Conservation (phyloP, 2,329 filamentous ascomycete genomes). For the Elsinoe australis region DNA sequence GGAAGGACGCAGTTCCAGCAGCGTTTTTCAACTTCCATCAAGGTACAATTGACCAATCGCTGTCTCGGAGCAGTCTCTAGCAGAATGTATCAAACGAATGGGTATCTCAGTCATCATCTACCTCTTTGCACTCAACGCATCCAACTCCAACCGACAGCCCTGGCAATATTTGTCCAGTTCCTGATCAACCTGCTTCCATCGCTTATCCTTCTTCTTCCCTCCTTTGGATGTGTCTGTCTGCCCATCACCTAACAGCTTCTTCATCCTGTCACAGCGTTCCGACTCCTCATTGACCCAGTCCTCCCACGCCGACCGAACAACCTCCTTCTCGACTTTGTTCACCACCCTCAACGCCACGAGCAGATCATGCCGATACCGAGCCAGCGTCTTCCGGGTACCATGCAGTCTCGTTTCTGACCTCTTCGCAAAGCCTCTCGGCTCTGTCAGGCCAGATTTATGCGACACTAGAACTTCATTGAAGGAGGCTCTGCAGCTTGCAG, state of each 20-base stretch:
- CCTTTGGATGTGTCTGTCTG: constrained; percentile 22
- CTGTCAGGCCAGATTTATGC: constrained; percentile 12
- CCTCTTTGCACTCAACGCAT: background rate
- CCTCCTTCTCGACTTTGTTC: constrained; percentile 80
- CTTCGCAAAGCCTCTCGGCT: constrained; percentile 13
- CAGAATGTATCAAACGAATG: too few relatives aligned
- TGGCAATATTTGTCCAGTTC: constrained; percentile 15
- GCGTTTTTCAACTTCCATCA: too few relatives aligned
- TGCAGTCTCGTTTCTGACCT: constrained; percentile 49
- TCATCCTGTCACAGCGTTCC: constrained; percentile 60
- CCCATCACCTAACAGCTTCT: constrained; percentile 40
- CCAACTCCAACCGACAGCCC: constrained; percentile 11
- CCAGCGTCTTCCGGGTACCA: constrained; percentile 74
- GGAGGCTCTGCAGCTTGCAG: constrained; percentile 28
- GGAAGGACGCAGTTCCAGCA: too few relatives aligned
- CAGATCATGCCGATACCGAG: constrained; percentile 78
- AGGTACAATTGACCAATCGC: too few relatives aligned
- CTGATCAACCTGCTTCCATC: constrained; percentile 14
- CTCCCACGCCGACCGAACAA: constrained; percentile 84
- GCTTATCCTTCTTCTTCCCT: constrained; percentile 21
- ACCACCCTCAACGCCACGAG: constrained; percentile 84
- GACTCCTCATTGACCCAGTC: constrained; percentile 81
- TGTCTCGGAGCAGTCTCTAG: too few relatives aligned
- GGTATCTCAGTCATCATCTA: constrained; percentile 11
- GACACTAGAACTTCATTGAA: constrained; percentile 26